Evolutionary conservation across 2,329 filamentous ascomycete genomes (phyloP).

Genomic region (Shiraia bambusicola): DNA sequence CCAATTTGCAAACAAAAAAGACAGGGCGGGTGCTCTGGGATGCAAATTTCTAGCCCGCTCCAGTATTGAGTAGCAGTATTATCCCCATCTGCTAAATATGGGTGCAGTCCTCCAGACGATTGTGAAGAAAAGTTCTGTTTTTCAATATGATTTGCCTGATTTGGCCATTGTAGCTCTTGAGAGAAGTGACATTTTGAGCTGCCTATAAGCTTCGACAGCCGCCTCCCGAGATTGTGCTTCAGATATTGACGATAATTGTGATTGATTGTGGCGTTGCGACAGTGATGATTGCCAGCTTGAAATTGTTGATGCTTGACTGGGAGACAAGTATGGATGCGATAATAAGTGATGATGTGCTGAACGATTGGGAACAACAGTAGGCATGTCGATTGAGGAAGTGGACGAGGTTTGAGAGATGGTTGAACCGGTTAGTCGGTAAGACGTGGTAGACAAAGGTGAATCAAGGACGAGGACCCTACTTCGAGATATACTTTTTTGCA

Average conservation of each 20-base stretch:
- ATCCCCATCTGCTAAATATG: too few species aligned
- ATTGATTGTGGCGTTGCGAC: constrained; percentile 19
- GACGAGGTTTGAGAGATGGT: constrained; percentile 22
- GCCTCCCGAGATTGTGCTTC: constrained; percentile 26
- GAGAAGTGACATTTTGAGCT: constrained; percentile 37
- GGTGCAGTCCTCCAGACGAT: neutral
- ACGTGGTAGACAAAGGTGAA: constrained; percentile 10
- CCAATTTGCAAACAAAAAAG: too few species aligned
- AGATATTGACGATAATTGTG: constrained; percentile 11
- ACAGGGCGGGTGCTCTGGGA: too few species aligned
- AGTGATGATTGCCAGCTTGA: constrained; percentile 36
- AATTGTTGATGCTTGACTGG: constrained; percentile 32
- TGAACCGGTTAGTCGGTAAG: constrained; percentile 13
- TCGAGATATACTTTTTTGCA: constrained; percentile 13
- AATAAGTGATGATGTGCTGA: too few species aligned
- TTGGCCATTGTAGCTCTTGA: constrained; percentile 34
- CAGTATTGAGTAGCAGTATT: too few species aligned
- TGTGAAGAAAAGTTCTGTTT: neutral
- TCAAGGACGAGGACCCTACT: constrained; percentile 1
- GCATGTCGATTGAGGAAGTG: constrained; percentile 20
- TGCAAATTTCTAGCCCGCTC: too few species aligned
- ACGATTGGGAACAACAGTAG: constrained; percentile 14
- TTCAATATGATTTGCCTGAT: constrained; percentile 1
- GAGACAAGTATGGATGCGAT: constrained; percentile 32
- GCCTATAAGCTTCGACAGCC: constrained; percentile 38